A percentile compares a stretch with the other conserved stretches of the same genome.
Evolutionary conservation across 306 rosid genomes (phyloP).

Genomic region (Pyrus pyrifolia): DNA sequence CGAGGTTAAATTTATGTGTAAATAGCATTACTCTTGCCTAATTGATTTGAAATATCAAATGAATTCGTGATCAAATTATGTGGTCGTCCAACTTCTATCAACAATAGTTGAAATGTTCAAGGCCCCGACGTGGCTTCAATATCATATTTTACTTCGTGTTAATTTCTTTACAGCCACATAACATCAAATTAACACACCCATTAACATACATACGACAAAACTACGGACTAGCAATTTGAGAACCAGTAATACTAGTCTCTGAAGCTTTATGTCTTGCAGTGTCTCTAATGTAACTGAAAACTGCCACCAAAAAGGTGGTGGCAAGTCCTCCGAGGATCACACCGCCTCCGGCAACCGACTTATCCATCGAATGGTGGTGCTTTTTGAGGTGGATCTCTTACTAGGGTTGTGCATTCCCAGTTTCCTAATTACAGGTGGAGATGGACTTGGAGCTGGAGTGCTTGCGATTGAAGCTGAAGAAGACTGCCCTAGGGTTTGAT

Average conservation of each 20-base stretch:
- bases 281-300: constrained; percentile 75
- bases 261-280: constrained; percentile 38
- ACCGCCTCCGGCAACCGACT: constrained; percentile 68
- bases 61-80: background rate
- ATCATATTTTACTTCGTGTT: background rate
- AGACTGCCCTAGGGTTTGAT: constrained; percentile 13
- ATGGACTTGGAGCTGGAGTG: constrained; percentile 3
- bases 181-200: background rate
- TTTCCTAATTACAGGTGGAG: constrained; percentile 36
- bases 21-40: background rate
- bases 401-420: constrained; percentile 44
- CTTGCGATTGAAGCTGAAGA: background rate
- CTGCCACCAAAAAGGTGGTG: constrained; percentile 54
- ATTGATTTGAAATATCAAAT: background rate
- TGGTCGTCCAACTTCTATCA: background rate
- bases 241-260: constrained; percentile 4
- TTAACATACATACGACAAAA: background rate
- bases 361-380: constrained; percentile 44
- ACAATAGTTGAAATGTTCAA: background rate
- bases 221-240: background rate
- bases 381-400: constrained; percentile 14
- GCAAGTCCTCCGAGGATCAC: constrained; percentile 88
- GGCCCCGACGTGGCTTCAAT: background rate
- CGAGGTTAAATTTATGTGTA: too few relatives aligned
- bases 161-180: constrained; percentile 12